Base-by-base conservation (phyloP, 345 rosid species). In the Eucalyptus tenuipes region DNA sequence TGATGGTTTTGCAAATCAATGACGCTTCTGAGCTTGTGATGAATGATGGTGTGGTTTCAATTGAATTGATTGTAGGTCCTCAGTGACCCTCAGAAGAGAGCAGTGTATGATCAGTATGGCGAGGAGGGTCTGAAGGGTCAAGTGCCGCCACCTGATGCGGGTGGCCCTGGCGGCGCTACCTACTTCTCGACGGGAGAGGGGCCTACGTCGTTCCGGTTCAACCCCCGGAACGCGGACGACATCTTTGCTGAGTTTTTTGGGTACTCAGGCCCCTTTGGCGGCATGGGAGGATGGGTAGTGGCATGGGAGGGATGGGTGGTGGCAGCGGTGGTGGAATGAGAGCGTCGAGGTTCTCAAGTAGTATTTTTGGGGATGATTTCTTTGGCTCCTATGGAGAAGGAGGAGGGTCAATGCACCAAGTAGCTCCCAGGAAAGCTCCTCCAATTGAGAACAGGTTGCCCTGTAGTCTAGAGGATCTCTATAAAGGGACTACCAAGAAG, bases 91-190 rank as follows among this genome's bases (percentile, higher is more conserved):
- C 95, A 94, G 84, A 97, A 96, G 88, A 94, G 97, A 94, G 95
- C 96, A 37, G 88, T 96, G 12, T 97, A 95, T 90, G 98, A 97
- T 89, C 98, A 94, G 75, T 94, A 94, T 85, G 99, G 99, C 14
- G 99, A 97, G 91, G 98, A 97, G 91, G 99, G 97, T 79, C 94
- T 97, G 1, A 96, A 96, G 91, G 97, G 95, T 29, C 96, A 94
- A 87, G 93, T 93, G 44, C 99, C 97, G 24, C 96, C 99, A 13
- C 97, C 97, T 3, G 95, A 91, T 33, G 93, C 94, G 3, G 96
- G 94, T 31, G 96, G 93, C 29, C 87, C 85, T 57, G 96, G 91
- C 29, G 95, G 96, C 37, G 86, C 97, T 47, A 93, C 98, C 10
- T 95, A 92, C 95, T 96, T 94, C 94, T 91, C 95, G 7, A 90